A percentile compares a stretch with the other conserved stretches of the same genome.
These are phyloP conservation scores for Neolecta irregularis DNA, from an alignment of 1,139 yeast species.

Conservation along the genomic window DNA sequence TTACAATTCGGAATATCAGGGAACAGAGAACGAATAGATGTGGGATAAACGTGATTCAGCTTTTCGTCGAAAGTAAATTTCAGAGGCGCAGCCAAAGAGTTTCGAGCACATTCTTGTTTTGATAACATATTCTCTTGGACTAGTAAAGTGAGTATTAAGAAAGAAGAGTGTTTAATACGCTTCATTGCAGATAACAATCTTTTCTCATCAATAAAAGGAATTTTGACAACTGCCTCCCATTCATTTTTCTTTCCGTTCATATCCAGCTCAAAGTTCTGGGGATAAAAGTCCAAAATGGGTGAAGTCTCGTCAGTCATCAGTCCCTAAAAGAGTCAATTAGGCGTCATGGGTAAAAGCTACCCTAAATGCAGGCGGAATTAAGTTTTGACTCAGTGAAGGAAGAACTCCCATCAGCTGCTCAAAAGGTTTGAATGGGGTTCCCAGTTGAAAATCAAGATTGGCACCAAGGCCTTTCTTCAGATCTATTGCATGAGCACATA, in stretches of 20 bases:
- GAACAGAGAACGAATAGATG: constrained; percentile 69
- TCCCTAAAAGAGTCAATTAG: constrained; percentile 29
- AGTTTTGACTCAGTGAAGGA: constrained; percentile 75
- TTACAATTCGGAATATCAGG: constrained; percentile 63
- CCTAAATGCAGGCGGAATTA: constrained; percentile 57
- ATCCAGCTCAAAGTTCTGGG: constrained; percentile 75
- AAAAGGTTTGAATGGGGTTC: constrained; percentile 77
- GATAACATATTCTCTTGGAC: constrained; percentile 40
- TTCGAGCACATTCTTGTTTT: constrained; percentile 57
- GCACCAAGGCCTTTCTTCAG: constrained; percentile 52
- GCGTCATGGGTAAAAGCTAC: background rate
- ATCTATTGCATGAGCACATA: constrained; percentile 28
- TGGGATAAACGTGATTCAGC: constrained; percentile 47
- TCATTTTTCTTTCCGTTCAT: constrained; percentile 88
- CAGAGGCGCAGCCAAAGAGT: constrained; percentile 55
- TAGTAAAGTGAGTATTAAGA: background rate
- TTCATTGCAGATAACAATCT: constrained; percentile 57
- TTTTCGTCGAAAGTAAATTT: constrained; percentile 66
- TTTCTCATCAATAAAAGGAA: constrained; percentile 79
- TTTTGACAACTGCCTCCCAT: constrained; percentile 97
- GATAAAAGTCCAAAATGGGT: constrained; percentile 83
- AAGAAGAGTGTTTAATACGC: constrained; percentile 24
- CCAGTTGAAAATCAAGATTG: constrained; percentile 44
- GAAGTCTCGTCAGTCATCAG: constrained; percentile 82
- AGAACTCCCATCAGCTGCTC: constrained; percentile 96